Evolutionary conservation across 2,329 filamentous ascomycete species (phyloP).

Genomic region (Penicillium capsulatum): DNA sequence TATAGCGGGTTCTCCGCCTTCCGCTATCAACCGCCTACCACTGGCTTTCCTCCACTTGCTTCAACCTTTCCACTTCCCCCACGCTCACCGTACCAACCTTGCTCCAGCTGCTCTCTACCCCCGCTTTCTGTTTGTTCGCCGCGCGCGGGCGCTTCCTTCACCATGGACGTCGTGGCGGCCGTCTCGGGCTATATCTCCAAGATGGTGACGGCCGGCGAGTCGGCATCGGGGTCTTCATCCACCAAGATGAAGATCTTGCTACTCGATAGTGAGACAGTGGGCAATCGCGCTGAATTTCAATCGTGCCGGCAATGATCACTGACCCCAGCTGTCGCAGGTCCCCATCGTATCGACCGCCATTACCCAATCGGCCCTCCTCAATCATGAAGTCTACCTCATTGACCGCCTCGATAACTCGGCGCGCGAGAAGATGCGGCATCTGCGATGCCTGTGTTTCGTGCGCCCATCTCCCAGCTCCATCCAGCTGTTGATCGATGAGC

Average conservation of each 20-base stretch:
- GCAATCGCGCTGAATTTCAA: slow-evolving; percentile 40
- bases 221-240: slow-evolving; percentile 55
- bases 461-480: slow-evolving; percentile 89
- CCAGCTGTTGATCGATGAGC: slow-evolving; percentile 88
- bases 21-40: too few species aligned
- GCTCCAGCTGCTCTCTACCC: slow-evolving; percentile 2
- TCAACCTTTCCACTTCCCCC: slow-evolving; percentile 17
- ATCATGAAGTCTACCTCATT: slow-evolving; percentile 96
- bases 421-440: slow-evolving; percentile 95
- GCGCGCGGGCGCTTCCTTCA: slow-evolving; percentile 26
- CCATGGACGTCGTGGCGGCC: slow-evolving; percentile 91
- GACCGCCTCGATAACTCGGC: slow-evolving; percentile 87
- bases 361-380: slow-evolving; percentile 89
- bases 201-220: slow-evolving; percentile 84
- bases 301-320: slow-evolving; percentile 18
- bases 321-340: slow-evolving; percentile 49
- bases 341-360: slow-evolving; percentile 91
- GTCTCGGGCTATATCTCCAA: slow-evolving; percentile 93
- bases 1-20: too few species aligned
- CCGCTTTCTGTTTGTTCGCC: slow-evolving; percentile 5
- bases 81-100: slow-evolving; percentile 4
- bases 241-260: slow-evolving; percentile 98
- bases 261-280: slow-evolving; percentile 83
- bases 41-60: slow-evolving; percentile 21
- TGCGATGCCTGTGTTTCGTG: slow-evolving; percentile 88